Evolutionary conservation across 331 rosid genomes (phyloP), one percentile per base, ranked within the genome.

Genomic region (Rosa hybrid): DNA sequence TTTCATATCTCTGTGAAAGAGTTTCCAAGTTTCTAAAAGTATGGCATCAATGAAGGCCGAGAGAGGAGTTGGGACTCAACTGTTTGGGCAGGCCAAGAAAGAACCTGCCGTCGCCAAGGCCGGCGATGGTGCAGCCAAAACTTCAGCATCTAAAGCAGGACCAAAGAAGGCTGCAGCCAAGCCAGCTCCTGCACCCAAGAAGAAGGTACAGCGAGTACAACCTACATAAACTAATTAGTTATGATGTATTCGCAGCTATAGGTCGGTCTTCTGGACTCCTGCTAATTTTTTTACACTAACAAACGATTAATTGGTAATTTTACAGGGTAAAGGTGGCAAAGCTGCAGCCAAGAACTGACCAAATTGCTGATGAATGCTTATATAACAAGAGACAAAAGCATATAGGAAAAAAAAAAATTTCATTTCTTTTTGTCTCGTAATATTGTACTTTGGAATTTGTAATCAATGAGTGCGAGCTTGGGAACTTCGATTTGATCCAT

Each of bases 31-130:
- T 20, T 84, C 34, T 23, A 11, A 5, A 39, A 69, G 21, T 74
- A 89, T 92, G 97, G 92, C 92, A 59, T 87, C 96, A 42, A 46
- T 88, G 82, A 91, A 94, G 85, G 90, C 76, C 38, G 90, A 89
- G 68, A 88, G 80, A 89, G 84, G 86, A 53, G 69, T 76, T 48
- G 93, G 91, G 59, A 86, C 89, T 77, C 84, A 86, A 81, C 87
- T 81, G 78, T 84, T 83, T 63, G 96, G 92, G 83, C 95, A 89
- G 83, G 59, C 88, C 84, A 91, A 90, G 89, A 91, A 88, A 77
- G 91, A 89, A 83, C 76, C 91, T 83, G 82, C 77, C 71, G 45
- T 71, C 39, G 81, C 90, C 71, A 89, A 89, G 89, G 39, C 39
- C 39, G 39, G 39, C 39, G 83, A 83, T 21, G 79, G 80, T 51